Percentiles rank a stretch among this genome's conserved stretches.
phyloP scores from a whole-genome alignment of 345 rosid species.

The Corchorus capsularis region DNA sequence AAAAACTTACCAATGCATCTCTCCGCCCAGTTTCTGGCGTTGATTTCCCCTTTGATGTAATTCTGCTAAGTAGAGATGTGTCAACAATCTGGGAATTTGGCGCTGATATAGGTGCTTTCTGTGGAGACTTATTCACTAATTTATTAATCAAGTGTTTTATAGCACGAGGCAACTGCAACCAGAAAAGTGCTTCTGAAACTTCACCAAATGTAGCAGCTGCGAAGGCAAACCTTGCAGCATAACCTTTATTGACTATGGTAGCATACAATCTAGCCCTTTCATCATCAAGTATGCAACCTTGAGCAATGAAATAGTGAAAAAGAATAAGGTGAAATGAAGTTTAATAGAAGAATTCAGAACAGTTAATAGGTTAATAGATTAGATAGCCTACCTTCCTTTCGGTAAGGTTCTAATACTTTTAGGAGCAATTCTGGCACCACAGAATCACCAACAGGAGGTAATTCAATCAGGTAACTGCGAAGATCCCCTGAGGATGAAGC shows the following conservation, averaged over 20 bases:
- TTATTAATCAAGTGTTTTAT: slow-evolving; percentile 74
- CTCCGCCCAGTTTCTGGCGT: slow-evolving; percentile 39
- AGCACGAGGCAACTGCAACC: slow-evolving; percentile 94
- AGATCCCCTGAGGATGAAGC: slow-evolving; percentile 72
- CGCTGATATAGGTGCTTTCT: slow-evolving; percentile 39
- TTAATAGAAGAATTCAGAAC: slow-evolving; percentile 19
- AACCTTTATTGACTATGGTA: slow-evolving; percentile 77
- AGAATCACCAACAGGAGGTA: slow-evolving; percentile 80
- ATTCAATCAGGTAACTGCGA: slow-evolving; percentile 82
- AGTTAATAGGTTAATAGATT: slow-evolving; percentile 10
- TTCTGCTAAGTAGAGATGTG: slow-evolving; percentile 51
- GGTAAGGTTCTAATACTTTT: slow-evolving; percentile 90
- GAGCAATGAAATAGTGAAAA: slow-evolving; percentile 26
- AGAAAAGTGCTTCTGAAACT: slow-evolving; percentile 84
- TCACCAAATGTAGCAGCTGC: slow-evolving; percentile 98
- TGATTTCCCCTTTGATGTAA: slow-evolving; percentile 57
- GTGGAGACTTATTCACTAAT: slow-evolving; percentile 53
- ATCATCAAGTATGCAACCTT: slow-evolving; percentile 92
- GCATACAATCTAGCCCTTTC: slow-evolving; percentile 86
- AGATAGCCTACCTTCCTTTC: slow-evolving; percentile 62
- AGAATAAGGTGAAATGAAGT: slow-evolving; percentile 18
- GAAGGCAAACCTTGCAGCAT: slow-evolving; percentile 82
- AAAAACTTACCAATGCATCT: slow-evolving; percentile 56
- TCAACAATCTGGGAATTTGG: slow-evolving; percentile 44
- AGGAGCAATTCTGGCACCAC: slow-evolving; percentile 97